Percentiles rank a stretch among this genome's conserved stretches.
Evolutionary conservation across 2,329 filamentous ascomycete species (phyloP).

Genomic region (Metarhizium guizhouense): DNA sequence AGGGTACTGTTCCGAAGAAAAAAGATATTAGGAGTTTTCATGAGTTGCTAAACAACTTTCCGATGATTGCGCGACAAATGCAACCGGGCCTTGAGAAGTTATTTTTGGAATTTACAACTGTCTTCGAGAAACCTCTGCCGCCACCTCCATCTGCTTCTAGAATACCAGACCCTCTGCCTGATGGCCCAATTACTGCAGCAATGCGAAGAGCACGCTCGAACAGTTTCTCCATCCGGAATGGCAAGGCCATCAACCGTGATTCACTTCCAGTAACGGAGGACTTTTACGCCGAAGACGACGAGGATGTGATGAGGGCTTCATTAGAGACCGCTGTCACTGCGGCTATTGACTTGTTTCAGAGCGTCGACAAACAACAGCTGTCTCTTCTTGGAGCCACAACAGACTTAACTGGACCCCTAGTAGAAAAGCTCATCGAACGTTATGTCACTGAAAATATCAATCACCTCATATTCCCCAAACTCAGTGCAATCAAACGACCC

Average conservation of each 20-base stretch:
- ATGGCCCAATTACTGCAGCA: constrained; percentile 46
- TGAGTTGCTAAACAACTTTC: constrained; percentile 83
- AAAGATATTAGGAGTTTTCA: constrained; percentile 89
- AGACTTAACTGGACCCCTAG: constrained; percentile 81
- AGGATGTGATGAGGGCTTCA: constrained; percentile 79
- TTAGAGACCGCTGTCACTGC: constrained; percentile 87
- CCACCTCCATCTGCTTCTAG: constrained; percentile 56
- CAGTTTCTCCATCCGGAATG: constrained; percentile 29
- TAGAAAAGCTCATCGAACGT: constrained; percentile 89
- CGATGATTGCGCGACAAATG: constrained; percentile 95
- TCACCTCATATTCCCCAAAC: constrained; percentile 73
- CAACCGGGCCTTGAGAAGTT: constrained; percentile 81
- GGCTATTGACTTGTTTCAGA: constrained; percentile 92
- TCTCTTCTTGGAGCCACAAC: constrained; percentile 88
- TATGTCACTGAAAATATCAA: constrained; percentile 93
- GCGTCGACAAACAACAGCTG: constrained; percentile 90
- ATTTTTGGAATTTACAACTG: constrained; percentile 79
- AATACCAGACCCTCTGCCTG: constrained; percentile 49
- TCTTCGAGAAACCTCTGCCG: constrained; percentile 77
- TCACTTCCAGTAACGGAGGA: constrained; percentile 47
- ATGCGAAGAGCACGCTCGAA: constrained; percentile 47
- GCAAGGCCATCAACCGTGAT: constrained; percentile 21
- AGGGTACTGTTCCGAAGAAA: constrained; percentile 47
- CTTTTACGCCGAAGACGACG: constrained; percentile 78
- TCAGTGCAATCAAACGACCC: constrained; percentile 66